Evolutionary conservation across 2,329 filamentous ascomycete genomes (phyloP).

Genomic region (Fusarium proliferatum): DNA sequence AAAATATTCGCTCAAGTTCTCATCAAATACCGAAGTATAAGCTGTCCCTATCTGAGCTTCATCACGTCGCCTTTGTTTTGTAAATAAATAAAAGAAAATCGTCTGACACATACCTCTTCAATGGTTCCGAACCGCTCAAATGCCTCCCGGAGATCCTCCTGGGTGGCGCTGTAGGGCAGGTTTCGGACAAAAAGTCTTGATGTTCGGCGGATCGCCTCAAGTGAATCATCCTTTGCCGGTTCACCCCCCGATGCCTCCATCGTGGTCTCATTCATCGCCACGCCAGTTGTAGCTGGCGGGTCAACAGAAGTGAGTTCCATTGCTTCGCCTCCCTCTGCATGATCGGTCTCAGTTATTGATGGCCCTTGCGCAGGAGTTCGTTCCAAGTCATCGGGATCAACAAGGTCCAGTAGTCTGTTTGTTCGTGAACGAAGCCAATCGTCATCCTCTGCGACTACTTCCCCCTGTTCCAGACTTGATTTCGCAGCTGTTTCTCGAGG

Average conservation of each 20-base stretch:
- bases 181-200: conserved; percentile 90
- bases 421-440: conserved; percentile 95
- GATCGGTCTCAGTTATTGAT: conserved; percentile 24
- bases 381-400: conserved; percentile 75
- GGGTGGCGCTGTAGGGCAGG: conserved; percentile 81
- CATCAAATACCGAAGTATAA: conserved; percentile 95
- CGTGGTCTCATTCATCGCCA: conserved; percentile 43
- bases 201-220: conserved; percentile 70
- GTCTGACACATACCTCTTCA: conserved; percentile 79
- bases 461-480: conserved; percentile 38
- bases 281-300: conserved; percentile 28
- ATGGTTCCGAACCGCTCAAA: conserved; percentile 80
- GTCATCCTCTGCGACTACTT: conserved; percentile 72
- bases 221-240: conserved; percentile 42
- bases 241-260: conserved; percentile 40
- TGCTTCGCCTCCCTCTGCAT: conserved; percentile 28
- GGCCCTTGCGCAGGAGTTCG: conserved; percentile 34
- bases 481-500: conserved; percentile 36
- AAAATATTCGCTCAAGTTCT: conserved; percentile 95
- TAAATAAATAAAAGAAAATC: conserved; percentile 23
- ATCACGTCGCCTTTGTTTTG: conserved; percentile 72
- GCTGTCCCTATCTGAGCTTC: conserved; percentile 99
- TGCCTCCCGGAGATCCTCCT: conserved; percentile 78
- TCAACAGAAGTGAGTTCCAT: conserved; percentile 26
- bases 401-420: conserved; percentile 83